Conservation (phyloP, 352 stramenopile genomes). For the Globisporangium okanoganense region DNA sequence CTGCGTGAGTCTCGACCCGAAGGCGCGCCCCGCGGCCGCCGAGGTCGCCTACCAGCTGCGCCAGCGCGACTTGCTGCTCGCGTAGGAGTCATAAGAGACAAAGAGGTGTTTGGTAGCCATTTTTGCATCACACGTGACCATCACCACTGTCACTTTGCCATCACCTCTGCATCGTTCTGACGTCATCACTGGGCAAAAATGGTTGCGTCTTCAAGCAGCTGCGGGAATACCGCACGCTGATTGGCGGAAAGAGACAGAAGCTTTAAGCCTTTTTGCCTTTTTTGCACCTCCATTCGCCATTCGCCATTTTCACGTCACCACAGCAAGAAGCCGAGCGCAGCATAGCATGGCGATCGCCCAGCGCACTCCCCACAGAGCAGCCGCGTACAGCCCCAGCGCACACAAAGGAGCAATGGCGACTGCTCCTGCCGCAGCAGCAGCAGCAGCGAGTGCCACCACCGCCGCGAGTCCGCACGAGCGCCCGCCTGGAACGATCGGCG, state of each 20-base stretch:
- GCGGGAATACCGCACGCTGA: background rate
- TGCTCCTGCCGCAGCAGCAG: background rate
- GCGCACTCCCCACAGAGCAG: background rate
- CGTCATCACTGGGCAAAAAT: background rate
- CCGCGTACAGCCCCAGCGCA: background rate
- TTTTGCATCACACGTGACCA: too few relatives aligned
- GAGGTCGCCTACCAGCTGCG: constrained; percentile 63
- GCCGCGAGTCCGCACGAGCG: background rate
- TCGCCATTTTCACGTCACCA: background rate
- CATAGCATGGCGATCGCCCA: constrained; percentile 8
- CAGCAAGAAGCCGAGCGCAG: background rate
- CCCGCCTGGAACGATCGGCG: constrained; percentile 3
- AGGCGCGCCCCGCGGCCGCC: constrained; percentile 43
- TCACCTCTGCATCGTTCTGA: background rate
- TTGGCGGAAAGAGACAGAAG: background rate
- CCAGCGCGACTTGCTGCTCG: constrained; percentile 42
- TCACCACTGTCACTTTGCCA: background rate
- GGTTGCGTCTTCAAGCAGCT: constrained; percentile 1
- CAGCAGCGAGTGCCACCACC: too few relatives aligned
- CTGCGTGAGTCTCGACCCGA: constrained; percentile 51
- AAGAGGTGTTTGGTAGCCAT: too few relatives aligned
- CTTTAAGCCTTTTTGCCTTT: background rate
- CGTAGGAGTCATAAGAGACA: constrained; percentile 11
- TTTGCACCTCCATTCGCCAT: too few relatives aligned
- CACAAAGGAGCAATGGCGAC: background rate